A percentile compares a stretch with the other conserved stretches of the same genome.
These are phyloP conservation scores for Cynara cardunculus DNA, from an alignment of 129 eudicot genomes.

Conservation along the genomic window DNA sequence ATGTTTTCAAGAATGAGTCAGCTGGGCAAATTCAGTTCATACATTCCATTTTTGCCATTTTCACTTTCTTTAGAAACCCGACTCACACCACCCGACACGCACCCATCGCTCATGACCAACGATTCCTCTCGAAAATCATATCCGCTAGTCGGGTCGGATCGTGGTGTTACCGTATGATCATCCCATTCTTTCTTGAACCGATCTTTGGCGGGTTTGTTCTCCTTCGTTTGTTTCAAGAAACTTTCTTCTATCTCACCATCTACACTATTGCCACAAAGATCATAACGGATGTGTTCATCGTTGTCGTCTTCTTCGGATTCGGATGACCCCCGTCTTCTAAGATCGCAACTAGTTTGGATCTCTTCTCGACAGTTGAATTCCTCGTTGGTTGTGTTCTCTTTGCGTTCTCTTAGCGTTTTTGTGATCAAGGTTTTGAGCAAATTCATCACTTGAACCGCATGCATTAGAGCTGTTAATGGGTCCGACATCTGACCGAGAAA, in stretches of 20 bases:
- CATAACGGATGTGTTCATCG: constrained; percentile 17
- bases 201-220: constrained; percentile 48
- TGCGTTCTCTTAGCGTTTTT: constrained; percentile 58
- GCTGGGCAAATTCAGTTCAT: not conserved
- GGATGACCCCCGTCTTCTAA: constrained; percentile 38
- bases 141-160: constrained; percentile 30
- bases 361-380: constrained; percentile 56
- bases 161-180: constrained; percentile 24
- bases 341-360: constrained; percentile 64
- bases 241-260: constrained; percentile 68
- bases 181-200: constrained; percentile 48
- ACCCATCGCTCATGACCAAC: constrained; percentile 28
- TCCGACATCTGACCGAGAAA: constrained; percentile 70
- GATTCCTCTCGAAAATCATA: constrained; percentile 32
- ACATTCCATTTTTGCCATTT: not conserved
- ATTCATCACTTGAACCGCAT: constrained; percentile 91
- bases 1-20: not conserved
- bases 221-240: constrained; percentile 51
- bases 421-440: constrained; percentile 57
- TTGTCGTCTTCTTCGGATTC: constrained; percentile 29
- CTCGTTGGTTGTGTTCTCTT: constrained; percentile 40
- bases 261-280: constrained; percentile 25
- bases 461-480: constrained; percentile 92
- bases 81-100: constrained; percentile 15
- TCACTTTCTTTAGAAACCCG: constrained; percentile 6